Conservation (phyloP, 2,329 filamentous ascomycete species). For the Calonectria honghensis region DNA sequence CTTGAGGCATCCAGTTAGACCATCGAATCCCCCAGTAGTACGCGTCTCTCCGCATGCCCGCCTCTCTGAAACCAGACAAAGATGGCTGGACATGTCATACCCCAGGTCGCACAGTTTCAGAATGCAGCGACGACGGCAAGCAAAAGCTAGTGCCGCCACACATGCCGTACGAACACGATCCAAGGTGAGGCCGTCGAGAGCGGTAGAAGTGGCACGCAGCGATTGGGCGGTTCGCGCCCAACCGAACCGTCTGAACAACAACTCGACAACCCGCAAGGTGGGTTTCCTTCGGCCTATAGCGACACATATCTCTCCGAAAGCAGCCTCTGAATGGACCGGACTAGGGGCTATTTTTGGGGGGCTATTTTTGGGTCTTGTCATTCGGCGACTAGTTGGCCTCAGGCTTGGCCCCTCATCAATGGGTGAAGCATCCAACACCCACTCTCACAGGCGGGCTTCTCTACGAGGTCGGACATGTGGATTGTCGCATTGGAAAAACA, state of each 20-base stretch:
- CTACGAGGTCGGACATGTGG: neutral
- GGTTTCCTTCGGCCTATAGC: neutral
- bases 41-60: neutral
- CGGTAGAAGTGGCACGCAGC: neutral
- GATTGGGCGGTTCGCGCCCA: constrained; percentile 5
- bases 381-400: constrained; percentile 4
- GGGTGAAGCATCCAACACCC: neutral
- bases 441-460: neutral
- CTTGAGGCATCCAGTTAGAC: neutral
- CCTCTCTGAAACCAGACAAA: neutral
- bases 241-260: constrained; percentile 2
- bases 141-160: constrained; percentile 1
- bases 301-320: neutral
- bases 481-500: neutral
- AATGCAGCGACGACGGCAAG: neutral
- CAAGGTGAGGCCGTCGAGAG: neutral
- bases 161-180: neutral
- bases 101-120: neutral
- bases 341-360: neutral
- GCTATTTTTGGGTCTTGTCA: constrained; percentile 9
- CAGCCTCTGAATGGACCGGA: neutral
- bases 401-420: neutral
- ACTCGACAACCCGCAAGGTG: neutral
- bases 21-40: neutral
- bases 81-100: neutral